Evolutionary conservation across 495 filamentous ascomycete species (phyloP).

Genomic region (Letharia lupina): DNA sequence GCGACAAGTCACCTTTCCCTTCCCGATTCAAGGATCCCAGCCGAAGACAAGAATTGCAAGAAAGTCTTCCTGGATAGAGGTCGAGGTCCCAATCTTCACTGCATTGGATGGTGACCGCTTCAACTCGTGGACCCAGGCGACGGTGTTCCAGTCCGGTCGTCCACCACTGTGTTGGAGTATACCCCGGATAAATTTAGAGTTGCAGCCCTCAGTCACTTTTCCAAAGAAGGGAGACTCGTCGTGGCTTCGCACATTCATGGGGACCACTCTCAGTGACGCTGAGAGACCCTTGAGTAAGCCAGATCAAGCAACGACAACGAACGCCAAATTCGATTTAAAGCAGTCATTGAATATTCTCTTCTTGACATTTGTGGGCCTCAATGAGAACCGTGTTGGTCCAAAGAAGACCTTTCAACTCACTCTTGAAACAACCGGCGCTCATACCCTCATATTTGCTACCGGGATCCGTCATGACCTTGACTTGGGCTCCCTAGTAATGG

Average conservation of each 20-base stretch:
- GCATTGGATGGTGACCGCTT: conserved; percentile 17
- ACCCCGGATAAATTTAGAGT: conserved; percentile 36
- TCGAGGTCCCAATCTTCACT: conserved; percentile 33
- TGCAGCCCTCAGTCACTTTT: conserved; percentile 34
- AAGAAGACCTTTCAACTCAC: conserved; percentile 12
- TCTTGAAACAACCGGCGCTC: conserved; percentile 16
- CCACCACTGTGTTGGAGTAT: conserved; percentile 30
- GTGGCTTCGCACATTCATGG: conserved; percentile 26
- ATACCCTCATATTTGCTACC: conserved; percentile 36
- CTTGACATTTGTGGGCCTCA: conserved; percentile 37
- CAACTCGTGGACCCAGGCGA: conserved; percentile 33
- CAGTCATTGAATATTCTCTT: conserved; percentile 41
- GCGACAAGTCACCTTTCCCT: conserved; percentile 33
- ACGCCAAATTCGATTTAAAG: conserved; percentile 39
- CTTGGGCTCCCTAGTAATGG: conserved; percentile 37
- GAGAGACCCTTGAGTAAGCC: conserved; percentile 33
- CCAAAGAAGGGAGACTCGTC: conserved; percentile 31
- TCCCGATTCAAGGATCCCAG: conserved; percentile 32
- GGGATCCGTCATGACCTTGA: conserved; percentile 36
- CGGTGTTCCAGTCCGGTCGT: conserved; percentile 16
- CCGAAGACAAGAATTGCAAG: conserved; percentile 38
- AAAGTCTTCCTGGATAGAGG: conserved; percentile 39
- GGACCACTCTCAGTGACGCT: conserved; percentile 29
- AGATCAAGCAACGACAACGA: conserved; percentile 13
- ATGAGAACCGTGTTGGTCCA: conserved; percentile 12